Base-by-base conservation (phyloP, 345 rosid genomes). In the Eucalyptus curtisii region DNA sequence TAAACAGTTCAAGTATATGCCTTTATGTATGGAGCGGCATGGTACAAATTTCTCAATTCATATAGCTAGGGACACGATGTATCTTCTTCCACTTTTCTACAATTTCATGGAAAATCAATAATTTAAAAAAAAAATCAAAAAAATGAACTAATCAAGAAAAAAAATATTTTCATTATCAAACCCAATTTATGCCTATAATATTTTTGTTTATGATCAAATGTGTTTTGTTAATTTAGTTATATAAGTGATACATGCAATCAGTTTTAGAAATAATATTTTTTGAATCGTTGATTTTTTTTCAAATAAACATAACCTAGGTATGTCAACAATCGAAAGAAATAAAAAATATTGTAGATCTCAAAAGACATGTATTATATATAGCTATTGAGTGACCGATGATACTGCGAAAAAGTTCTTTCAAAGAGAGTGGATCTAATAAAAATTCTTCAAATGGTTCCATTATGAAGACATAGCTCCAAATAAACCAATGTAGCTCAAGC, bases 1-100 rank as follows among this genome's bases (percentile, higher is more conserved):
- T 33, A 10, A 31, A n/a, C 5, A 7, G 4, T 64, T 0, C 40
- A n/a, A 64, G 6, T 14, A 64, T 15, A 64, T 0, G 2, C 40
- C 20, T 64, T 7, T 64, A n/a, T 64, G 11, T n/a, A n/a, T 64
- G 40, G 37, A 64, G n/a, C 0, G 10, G 5, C 57, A 7, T n/a
- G 5, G 76, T 64, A n/a, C 40, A 14, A 31, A 0, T 64, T 64
- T 31, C 76, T 64, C 20, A 14, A n/a, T 14, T 64, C 8, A n/a
- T 61, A n/a, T 68, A 68, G 13, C 42, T 31, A 31, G 79, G 0
- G 79, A 31, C 22, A 16, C 7, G 5, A 68, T 31, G 79, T 1
- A 16, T 68, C 22, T 0, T 68, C 42, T 68, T 68, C 1, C 42
- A 68, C 42, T 31, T 68, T 68, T 68, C 42, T 17, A 16, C 3